Evolutionary conservation across 192 early-diverging fungal genomes (phyloP).

Genomic region (Mortierella antarctica): DNA sequence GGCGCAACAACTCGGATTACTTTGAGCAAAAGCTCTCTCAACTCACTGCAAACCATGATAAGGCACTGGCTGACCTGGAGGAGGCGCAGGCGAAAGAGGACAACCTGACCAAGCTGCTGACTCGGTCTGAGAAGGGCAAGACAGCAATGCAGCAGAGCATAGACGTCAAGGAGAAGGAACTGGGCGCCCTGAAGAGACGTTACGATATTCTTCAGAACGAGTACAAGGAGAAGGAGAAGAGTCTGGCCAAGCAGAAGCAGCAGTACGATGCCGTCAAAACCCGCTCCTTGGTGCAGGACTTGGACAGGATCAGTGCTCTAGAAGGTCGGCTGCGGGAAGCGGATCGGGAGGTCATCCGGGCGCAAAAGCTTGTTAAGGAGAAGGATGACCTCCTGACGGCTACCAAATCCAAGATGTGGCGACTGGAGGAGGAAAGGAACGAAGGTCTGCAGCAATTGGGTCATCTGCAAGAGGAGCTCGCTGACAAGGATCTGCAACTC

Average conservation of each 20-base stretch:
- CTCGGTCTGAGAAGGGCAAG: slow-evolving; percentile 22
- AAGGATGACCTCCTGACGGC: neutral
- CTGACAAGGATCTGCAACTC: slow-evolving; percentile 14
- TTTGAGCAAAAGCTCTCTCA: neutral
- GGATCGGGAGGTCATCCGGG: neutral
- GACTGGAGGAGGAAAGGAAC: slow-evolving; percentile 26
- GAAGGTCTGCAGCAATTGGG: slow-evolving; percentile 7
- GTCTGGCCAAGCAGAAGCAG: slow-evolving; percentile 7
- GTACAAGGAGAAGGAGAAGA: slow-evolving; percentile 5
- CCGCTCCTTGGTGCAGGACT: neutral
- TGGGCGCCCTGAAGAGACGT: neutral
- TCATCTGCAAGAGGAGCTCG: slow-evolving; percentile 21
- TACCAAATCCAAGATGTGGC: neutral
- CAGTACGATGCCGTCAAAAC: slow-evolving; percentile 3
- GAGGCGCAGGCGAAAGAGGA: slow-evolving; percentile 8
- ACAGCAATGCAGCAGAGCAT: neutral
- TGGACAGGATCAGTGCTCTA: slow-evolving; percentile 8
- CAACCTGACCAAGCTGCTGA: neutral
- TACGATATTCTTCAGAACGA: neutral
- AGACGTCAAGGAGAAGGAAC: neutral
- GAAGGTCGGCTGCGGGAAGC: neutral
- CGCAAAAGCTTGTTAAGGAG: neutral
- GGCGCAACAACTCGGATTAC: neutral
- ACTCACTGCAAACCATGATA: slow-evolving; percentile 1
- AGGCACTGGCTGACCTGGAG: slow-evolving; percentile 1